phyloP scores from a whole-genome alignment of 345 rosid genomes.

The Eucalyptus sideroxylon region DNA sequence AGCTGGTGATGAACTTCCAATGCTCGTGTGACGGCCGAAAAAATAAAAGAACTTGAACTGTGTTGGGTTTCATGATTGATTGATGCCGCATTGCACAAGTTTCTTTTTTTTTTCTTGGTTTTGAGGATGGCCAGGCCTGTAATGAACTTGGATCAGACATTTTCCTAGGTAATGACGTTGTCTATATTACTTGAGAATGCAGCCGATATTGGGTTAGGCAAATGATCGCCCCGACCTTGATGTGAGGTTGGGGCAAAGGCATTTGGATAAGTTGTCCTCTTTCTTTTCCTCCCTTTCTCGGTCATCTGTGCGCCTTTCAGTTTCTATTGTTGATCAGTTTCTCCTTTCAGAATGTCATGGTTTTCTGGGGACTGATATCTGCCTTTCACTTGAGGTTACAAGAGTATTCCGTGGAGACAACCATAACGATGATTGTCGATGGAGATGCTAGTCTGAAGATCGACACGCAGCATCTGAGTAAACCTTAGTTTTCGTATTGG shows the following conservation, averaged over 20 bases:
- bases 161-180: neutral
- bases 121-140: neutral
- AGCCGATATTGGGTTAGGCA: neutral
- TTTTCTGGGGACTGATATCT: neutral
- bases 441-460: constrained; percentile 36
- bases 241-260: neutral
- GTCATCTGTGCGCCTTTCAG: neutral
- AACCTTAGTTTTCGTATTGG: constrained; percentile 49
- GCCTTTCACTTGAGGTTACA: constrained; percentile 27
- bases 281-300: neutral
- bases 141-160: neutral
- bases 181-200: neutral
- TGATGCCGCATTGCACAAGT: neutral
- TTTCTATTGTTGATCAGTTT: neutral
- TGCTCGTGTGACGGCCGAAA: neutral
- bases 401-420: constrained; percentile 40
- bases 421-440: constrained; percentile 38
- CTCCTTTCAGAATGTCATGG: neutral
- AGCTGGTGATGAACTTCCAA: neutral
- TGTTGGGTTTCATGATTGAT: neutral
- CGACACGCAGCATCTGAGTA: constrained; percentile 49
- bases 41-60: neutral
- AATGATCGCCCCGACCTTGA: neutral
- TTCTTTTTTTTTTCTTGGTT: too few species aligned
- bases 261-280: neutral